Base-by-base conservation (phyloP, 805 yeast genomes). In the Starmera quercuum region DNA sequence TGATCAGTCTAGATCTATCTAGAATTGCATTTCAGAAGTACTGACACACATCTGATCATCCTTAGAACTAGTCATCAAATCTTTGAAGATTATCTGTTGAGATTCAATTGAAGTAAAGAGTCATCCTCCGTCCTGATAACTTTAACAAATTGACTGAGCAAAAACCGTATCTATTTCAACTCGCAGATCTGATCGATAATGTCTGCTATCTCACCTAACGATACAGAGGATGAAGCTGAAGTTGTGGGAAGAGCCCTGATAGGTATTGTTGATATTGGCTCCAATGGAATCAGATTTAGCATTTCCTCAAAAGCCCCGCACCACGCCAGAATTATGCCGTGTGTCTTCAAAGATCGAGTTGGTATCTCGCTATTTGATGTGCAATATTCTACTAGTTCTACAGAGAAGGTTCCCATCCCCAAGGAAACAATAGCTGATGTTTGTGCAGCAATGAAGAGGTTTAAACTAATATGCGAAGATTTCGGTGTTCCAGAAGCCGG, bases 211-310 rank as follows among this genome's bases (percentile, higher is more conserved):
- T 46, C 53, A 2, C 47, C 38, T 16, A 45, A 41, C 3, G 56
- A 47, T 29, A 45, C 50, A 36, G 64, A 61, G 32, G 63, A 62
- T 28, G 79, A 72, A 46, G 72, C 78, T 1, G 73, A 71, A 13
- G 68, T 74, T 4, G 77, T 74, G 8, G 77, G 75, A 2, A 59
- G 78, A 44, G 71, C 77, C 6, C 50, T 75, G 22, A 66, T 72
- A 13, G 86, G 80, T 7, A 73, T 82, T 30, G 86, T 80, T 4
- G 88, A 83, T 52, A 78, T 83, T 15, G 90, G 88, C 7, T 77
- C 88, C 14, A 78, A 79, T 49, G 88, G 85, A 25, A 70, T 82
- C 30, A 61, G 88, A 33, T 79, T 83, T 49, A 73, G 83, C 27
- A 79, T 82, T 26, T 75, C 85, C 13, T 78, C 86, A 3, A 66